phyloP scores from a whole-genome alignment of 2,329 filamentous ascomycete genomes.

The Elsinoe batatas region DNA sequence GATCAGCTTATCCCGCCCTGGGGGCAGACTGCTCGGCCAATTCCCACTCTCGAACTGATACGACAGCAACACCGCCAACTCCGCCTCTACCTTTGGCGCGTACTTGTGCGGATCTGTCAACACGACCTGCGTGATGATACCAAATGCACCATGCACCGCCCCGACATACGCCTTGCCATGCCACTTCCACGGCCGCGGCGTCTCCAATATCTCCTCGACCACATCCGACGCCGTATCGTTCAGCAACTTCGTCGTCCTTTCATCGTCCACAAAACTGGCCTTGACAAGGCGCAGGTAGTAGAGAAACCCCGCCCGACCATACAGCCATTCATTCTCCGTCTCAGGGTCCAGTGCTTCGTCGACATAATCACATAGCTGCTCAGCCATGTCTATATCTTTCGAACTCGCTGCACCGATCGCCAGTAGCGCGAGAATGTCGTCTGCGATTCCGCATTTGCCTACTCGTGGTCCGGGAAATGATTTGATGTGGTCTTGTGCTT shows the following conservation, averaged over 20 bases:
- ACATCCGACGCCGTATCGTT: constrained; percentile 47
- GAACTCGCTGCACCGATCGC: constrained; percentile 42
- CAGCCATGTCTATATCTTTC: constrained; percentile 40
- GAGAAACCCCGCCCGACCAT: constrained; percentile 57
- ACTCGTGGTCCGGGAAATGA: constrained; percentile 37
- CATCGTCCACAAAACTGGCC: constrained; percentile 44
- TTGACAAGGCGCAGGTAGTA: constrained; percentile 58
- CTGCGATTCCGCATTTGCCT: constrained; percentile 40
- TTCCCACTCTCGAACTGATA: constrained; percentile 54
- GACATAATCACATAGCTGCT: constrained; percentile 41
- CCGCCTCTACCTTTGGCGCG: constrained; percentile 44
- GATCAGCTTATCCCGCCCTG: constrained; percentile 42
- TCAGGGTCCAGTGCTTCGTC: constrained; percentile 37
- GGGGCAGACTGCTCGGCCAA: constrained; percentile 48
- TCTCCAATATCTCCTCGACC: constrained; percentile 49
- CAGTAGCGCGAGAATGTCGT: constrained; percentile 42
- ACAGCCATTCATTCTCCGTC: constrained; percentile 53
- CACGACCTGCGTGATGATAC: constrained; percentile 61
- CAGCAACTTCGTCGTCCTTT: constrained; percentile 41
- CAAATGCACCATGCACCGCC: constrained; percentile 57
- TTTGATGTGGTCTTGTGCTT: constrained; percentile 40
- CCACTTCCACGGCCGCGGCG: constrained; percentile 53
- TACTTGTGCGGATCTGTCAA: constrained; percentile 46
- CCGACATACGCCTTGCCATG: constrained; percentile 54
- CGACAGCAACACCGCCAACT: constrained; percentile 47